Conservation (phyloP, 306 rosid genomes). For the Styphnolobium japonicum region DNA sequence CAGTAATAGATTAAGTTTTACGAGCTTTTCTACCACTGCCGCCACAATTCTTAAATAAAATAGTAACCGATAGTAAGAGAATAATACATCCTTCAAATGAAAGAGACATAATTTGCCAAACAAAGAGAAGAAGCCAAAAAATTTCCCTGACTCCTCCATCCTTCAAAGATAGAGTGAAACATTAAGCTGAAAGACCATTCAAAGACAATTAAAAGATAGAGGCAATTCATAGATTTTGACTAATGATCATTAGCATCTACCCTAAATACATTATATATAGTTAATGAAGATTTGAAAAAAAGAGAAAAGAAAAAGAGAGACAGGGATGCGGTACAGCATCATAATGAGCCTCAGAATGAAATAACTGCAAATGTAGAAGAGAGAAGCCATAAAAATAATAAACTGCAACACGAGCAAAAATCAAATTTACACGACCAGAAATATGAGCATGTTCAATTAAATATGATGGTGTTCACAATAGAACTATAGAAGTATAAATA, state of each 20-base stretch:
- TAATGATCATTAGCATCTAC: background rate
- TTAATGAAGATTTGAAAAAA: background rate
- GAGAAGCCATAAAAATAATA: background rate
- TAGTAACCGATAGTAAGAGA: background rate
- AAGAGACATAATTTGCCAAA: too few species aligned
- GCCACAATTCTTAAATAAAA: conserved; percentile 1
- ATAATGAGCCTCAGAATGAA: background rate
- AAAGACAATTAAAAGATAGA: background rate
- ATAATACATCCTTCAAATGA: too few species aligned
- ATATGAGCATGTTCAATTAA: background rate
- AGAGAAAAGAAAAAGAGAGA: background rate
- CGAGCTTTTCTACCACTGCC: conserved; percentile 6
- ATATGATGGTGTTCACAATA: background rate
- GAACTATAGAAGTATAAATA: background rate
- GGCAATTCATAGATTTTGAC: background rate
- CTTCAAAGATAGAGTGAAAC: background rate
- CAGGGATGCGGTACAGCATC: background rate
- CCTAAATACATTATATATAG: background rate
- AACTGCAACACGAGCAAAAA: background rate
- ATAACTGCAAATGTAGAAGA: background rate
- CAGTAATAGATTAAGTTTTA: background rate
- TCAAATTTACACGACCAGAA: background rate
- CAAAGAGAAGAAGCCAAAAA: background rate
- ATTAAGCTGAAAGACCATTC: background rate
- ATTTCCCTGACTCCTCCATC: background rate